These are phyloP conservation scores for Monoraphidium neglectum DNA, from an alignment of 139 green algal genomes.

Conservation along the genomic window DNA sequence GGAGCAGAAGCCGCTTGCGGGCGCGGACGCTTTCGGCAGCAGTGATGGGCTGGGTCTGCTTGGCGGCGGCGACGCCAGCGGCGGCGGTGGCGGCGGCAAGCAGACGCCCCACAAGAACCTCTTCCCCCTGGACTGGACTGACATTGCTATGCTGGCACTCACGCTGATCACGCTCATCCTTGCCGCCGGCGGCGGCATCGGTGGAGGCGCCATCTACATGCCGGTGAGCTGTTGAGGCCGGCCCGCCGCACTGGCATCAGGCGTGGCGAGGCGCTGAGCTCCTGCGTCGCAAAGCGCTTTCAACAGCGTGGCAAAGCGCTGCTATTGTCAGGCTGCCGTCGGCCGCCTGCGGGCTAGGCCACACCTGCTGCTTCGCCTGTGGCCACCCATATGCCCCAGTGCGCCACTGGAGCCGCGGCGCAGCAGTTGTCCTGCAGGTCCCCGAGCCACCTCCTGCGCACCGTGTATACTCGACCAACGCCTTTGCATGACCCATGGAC, in stretches of 20 bases:
- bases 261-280: neutral
- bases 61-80: no score
- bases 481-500: neutral
- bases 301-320: neutral
- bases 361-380: neutral
- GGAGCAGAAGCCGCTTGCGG: no score
- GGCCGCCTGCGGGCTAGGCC: neutral
- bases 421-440: neutral
- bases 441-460: neutral
- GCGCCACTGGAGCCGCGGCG: neutral
- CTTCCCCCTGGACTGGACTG: constrained; percentile 20
- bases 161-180: constrained; percentile 37
- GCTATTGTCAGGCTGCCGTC: neutral
- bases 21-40: no score
- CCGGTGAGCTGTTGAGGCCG: constrained; percentile 37
- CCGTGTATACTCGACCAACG: neutral
- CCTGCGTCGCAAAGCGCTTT: neutral
- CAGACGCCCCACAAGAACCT: constrained; percentile 37
- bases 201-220: constrained; percentile 49
- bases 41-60: no score
- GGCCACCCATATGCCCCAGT: neutral
- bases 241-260: constrained; percentile 20
- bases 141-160: constrained; percentile 22
- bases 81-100: no score
- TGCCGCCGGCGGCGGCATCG: constrained; percentile 60